Conservation (phyloP, 495 filamentous ascomycete genomes). For the Penicillium silybi region DNA sequence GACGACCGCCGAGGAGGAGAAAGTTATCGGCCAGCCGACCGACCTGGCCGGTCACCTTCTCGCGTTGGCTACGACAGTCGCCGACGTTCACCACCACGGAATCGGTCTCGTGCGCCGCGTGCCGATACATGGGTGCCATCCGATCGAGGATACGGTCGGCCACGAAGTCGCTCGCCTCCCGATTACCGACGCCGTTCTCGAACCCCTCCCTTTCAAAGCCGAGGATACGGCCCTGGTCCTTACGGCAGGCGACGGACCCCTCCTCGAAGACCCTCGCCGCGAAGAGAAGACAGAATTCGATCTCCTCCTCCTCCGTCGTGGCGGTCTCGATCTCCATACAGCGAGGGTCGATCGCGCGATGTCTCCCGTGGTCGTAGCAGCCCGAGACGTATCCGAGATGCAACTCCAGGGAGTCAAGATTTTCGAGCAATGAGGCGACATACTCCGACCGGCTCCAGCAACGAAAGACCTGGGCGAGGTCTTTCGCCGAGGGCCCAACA, state of each 20-base stretch:
- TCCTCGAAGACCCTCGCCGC: conserved; percentile 31
- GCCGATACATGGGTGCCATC: conserved; percentile 49
- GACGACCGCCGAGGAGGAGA: conserved; percentile 53
- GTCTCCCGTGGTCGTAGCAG: conserved; percentile 30
- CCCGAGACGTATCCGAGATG: conserved; percentile 33
- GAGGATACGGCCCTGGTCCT: conserved; percentile 30
- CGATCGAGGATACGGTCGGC: conserved; percentile 32
- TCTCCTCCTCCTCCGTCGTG: conserved; percentile 43
- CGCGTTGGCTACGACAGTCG: conserved; percentile 37
- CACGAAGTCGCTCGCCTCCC: conserved; percentile 43
- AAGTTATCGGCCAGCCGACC: conserved; percentile 48
- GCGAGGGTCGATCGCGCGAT: conserved; percentile 31
- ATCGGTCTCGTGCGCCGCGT: conserved; percentile 38
- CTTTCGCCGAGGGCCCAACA: conserved; percentile 20
- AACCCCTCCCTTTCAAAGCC: conserved; percentile 40
- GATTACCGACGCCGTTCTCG: conserved; percentile 44
- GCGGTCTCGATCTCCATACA: conserved; percentile 44
- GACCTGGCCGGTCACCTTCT: conserved; percentile 32
- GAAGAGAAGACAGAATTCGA: conserved; percentile 42
- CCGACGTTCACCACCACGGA: conserved; percentile 39
- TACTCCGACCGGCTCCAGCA: conserved; percentile 7
- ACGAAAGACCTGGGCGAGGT: conserved; percentile 23
- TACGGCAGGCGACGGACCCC: conserved; percentile 40
- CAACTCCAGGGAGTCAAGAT: conserved; percentile 27
- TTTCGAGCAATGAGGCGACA: conserved; percentile 25